Evolutionary conservation across 176 grass and related monocot species (phyloP).

Genomic region (Aegilops tauschii): DNA sequence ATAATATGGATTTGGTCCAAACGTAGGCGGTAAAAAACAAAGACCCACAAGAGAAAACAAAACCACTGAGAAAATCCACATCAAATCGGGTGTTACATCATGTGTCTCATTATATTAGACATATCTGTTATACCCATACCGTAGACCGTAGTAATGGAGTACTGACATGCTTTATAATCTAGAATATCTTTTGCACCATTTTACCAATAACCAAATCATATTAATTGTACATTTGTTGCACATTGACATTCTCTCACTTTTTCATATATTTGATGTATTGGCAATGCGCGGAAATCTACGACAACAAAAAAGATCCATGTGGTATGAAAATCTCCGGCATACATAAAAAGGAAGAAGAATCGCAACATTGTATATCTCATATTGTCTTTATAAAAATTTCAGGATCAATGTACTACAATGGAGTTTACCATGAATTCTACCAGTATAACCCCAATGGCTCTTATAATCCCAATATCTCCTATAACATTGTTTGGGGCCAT

Average conservation of each 20-base stretch:
- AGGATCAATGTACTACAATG: conserved; percentile 94
- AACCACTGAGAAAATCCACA: too few species aligned
- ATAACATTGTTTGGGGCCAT: conserved; percentile 73
- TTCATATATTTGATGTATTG: conserved; percentile 21
- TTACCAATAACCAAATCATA: background rate
- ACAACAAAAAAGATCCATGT: conserved; percentile 71
- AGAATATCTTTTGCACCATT: background rate
- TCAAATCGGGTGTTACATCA: too few species aligned
- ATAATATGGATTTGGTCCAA: too few species aligned
- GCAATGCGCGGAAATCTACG: background rate
- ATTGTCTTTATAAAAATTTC: background rate
- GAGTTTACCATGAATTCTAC: conserved; percentile 85
- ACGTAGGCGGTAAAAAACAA: too few species aligned
- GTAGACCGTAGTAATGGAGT: background rate
- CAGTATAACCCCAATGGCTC: conserved; percentile 72
- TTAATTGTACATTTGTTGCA: background rate
- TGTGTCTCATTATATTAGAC: background rate
- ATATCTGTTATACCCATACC: background rate
- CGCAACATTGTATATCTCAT: background rate
- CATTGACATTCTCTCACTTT: background rate
- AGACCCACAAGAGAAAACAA: too few species aligned
- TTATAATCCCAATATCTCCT: too few species aligned
- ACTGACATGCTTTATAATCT: background rate
- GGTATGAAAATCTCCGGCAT: conserved; percentile 39
- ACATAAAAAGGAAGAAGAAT: background rate